A percentile compares a stretch with the other conserved stretches of the same genome.
These are phyloP conservation scores for Candida jianshihensis DNA, from an alignment of 805 yeast genomes.

Conservation along the genomic window DNA sequence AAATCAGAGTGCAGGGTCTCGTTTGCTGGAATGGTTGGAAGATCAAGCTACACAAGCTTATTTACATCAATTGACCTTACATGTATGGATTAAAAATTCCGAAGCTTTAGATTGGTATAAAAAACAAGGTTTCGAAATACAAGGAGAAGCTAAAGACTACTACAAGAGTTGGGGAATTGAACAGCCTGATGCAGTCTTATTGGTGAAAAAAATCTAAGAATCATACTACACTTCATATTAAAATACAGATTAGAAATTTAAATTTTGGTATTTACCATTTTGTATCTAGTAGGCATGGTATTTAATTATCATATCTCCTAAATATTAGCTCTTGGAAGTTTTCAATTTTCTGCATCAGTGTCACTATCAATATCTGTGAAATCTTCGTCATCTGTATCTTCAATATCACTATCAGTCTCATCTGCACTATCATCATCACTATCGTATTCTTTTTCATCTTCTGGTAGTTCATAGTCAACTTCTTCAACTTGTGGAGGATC, in stretches of 20 bases:
- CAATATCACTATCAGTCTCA: slow-evolving; percentile 37
- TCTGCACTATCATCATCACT: slow-evolving; percentile 36
- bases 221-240: too few species aligned
- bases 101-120: slow-evolving; percentile 44
- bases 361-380: slow-evolving; percentile 55
- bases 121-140: slow-evolving; percentile 39
- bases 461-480: slow-evolving; percentile 54
- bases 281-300: too few species aligned
- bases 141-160: slow-evolving; percentile 34
- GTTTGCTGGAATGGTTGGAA: slow-evolving; percentile 49
- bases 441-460: slow-evolving; percentile 60
- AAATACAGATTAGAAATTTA: too few species aligned
- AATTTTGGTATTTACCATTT: too few species aligned
- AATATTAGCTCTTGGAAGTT: slow-evolving; percentile 1
- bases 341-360: slow-evolving; percentile 53
- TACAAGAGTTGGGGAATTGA: slow-evolving; percentile 39
- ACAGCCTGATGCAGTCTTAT: slow-evolving; percentile 41
- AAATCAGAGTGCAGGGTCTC: slow-evolving; percentile 51
- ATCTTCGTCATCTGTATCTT: slow-evolving; percentile 32
- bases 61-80: slow-evolving; percentile 45
- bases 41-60: slow-evolving; percentile 48
- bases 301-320: too few species aligned
- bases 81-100: slow-evolving; percentile 41
- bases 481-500: slow-evolving; percentile 43
- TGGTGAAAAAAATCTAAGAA: slow-evolving; percentile 19